Evolutionary conservation across 208 protist genomes (phyloP).

Genomic region (Leishmania braziliensis): DNA sequence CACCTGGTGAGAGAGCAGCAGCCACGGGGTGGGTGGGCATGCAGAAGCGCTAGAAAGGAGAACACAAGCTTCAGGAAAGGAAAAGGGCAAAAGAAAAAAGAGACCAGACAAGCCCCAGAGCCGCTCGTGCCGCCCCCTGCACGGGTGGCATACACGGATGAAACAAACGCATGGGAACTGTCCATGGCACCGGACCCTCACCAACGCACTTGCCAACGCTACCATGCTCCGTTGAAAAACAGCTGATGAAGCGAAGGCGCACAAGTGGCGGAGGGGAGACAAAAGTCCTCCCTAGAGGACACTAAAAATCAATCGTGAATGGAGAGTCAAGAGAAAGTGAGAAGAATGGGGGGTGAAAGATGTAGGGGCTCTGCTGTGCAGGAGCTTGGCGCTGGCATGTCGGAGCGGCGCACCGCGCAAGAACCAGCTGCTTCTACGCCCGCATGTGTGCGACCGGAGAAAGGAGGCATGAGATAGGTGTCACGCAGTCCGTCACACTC

Average conservation of each 20-base stretch:
- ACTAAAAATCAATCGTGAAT: neutral
- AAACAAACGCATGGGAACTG: neutral
- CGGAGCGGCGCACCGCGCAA: neutral
- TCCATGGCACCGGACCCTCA: neutral
- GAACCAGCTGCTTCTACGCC: neutral
- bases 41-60: neutral
- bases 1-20: neutral
- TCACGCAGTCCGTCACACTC: neutral
- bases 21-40: neutral
- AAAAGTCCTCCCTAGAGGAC: neutral
- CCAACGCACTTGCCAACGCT: neutral
- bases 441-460: neutral
- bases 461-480: neutral
- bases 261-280: neutral
- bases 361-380: neutral
- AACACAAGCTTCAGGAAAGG: neutral
- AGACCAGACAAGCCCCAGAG: neutral
- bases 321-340: conserved; percentile 9
- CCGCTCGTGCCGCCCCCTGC: neutral
- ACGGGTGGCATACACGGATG: neutral
- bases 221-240: neutral
- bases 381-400: neutral
- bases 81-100: neutral
- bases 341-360: conserved; percentile 4
- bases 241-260: neutral